Conservation (phyloP, 345 rosid genomes). For the Boechera retrofracta region DNA sequence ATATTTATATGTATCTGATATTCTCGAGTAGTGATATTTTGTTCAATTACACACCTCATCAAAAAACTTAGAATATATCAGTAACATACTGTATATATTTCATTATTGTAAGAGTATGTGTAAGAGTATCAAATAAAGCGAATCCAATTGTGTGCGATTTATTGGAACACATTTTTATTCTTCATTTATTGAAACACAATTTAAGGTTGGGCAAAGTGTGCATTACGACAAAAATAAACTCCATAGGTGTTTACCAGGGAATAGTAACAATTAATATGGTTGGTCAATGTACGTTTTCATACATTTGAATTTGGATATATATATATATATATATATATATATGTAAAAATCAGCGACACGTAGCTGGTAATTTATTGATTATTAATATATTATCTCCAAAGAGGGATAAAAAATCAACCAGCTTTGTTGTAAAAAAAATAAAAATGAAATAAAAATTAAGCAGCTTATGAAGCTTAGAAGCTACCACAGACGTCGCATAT, state of each 20-base stretch:
- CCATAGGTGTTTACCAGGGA: conserved; percentile 26
- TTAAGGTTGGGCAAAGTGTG: conserved; percentile 6
- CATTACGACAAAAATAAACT: conserved; percentile 23
- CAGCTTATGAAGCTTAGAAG: neutral
- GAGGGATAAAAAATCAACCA: neutral
- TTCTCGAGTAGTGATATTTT: no score
- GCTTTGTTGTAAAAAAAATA: neutral
- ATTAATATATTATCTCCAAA: conserved; percentile 19
- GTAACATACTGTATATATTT: no score
- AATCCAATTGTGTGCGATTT: conserved; percentile 2
- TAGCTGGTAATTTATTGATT: neutral
- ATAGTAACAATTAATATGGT: conserved; percentile 6
- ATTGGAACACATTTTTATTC: neutral
- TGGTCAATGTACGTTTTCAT: conserved; percentile 6
- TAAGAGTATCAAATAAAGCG: neutral
- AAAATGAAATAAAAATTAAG: neutral
- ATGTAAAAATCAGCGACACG: neutral
- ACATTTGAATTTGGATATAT: neutral
- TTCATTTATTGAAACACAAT: neutral
- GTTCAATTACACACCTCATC: no score
- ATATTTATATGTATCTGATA: no score
- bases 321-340: no score
- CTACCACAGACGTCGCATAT: neutral
- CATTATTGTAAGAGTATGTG: no score
- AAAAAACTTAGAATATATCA: no score